phyloP scores from a whole-genome alignment of 805 yeast genomes.

The Saturnispora diversa region DNA sequence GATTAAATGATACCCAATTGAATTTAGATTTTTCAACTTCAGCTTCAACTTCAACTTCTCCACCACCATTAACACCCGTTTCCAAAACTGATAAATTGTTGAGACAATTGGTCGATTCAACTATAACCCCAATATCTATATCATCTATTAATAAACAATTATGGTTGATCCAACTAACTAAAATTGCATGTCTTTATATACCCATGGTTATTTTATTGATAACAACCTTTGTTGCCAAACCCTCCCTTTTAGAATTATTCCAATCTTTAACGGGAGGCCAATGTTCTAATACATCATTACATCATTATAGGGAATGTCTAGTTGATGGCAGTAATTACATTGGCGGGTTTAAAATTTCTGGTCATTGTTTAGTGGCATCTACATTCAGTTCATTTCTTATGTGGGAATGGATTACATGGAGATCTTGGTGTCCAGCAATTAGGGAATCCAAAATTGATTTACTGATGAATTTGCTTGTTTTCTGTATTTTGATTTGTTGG shows the following conservation, averaged over 20 bases:
- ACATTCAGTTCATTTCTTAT: slow-evolving; percentile 28
- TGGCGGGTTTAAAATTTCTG: slow-evolving; percentile 36
- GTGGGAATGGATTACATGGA: slow-evolving; percentile 18
- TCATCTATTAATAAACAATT: slow-evolving; percentile 4
- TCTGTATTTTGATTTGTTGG: slow-evolving; percentile 26
- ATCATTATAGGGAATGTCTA: slow-evolving; percentile 20
- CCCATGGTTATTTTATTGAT: slow-evolving; percentile 17
- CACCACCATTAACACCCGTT: neutral
- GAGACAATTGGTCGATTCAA: slow-evolving; percentile 5
- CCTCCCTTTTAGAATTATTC: slow-evolving; percentile 28
- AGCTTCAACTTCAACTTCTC: slow-evolving; percentile 9
- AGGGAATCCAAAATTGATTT: neutral
- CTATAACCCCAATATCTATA: neutral
- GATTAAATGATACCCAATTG: slow-evolving; percentile 2
- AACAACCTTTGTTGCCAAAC: neutral
- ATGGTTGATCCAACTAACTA: slow-evolving; percentile 16
- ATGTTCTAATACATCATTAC: slow-evolving; percentile 24
- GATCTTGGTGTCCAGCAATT: slow-evolving; percentile 5
- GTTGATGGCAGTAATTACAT: slow-evolving; percentile 27
- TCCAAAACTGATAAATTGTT: slow-evolving; percentile 8
- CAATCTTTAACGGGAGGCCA: slow-evolving; percentile 34
- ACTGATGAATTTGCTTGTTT: neutral
- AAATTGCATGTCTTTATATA: slow-evolving; percentile 17
- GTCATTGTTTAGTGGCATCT: slow-evolving; percentile 34
- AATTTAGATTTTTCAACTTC: slow-evolving; percentile 16